A percentile compares a stretch with the other conserved stretches of the same genome.
Evolutionary conservation across 768 basidiomycete genomes (phyloP).

Genomic region (Calocybe cyanea): DNA sequence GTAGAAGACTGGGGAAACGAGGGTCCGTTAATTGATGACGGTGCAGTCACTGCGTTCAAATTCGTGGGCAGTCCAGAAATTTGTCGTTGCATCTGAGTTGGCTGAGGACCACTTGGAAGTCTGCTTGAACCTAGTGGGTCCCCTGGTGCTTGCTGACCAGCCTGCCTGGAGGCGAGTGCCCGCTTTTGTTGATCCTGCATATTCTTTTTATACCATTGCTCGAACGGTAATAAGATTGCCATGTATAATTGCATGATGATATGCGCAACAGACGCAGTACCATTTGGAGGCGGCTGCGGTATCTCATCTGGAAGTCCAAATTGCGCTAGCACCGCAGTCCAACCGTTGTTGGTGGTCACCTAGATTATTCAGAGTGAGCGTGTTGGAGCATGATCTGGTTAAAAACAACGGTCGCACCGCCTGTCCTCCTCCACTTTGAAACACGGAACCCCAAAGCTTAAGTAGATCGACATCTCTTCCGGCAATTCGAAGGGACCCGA

Average conservation of each 20-base stretch:
- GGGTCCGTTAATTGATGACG: conserved; percentile 20
- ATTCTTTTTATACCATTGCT: conserved; percentile 65
- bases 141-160: conserved; percentile 23
- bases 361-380: conserved; percentile 20
- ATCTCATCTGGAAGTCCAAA: conserved; percentile 62
- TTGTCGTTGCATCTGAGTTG: conserved; percentile 24
- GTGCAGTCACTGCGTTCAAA: conserved; percentile 1
- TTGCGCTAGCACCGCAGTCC: conserved; percentile 49
- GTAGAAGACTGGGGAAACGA: conserved; percentile 20
- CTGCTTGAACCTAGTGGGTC: conserved; percentile 9
- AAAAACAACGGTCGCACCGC: conserved; percentile 45
- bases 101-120: conserved; percentile 9
- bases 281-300: conserved; percentile 37
- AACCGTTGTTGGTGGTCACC: conserved; percentile 51
- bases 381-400: not conserved
- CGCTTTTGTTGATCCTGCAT: conserved; percentile 57
- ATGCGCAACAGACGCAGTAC: conserved; percentile 44
- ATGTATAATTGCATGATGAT: conserved; percentile 58
- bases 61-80: conserved; percentile 6
- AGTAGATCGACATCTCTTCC: conserved; percentile 78
- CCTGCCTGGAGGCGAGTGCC: conserved; percentile 40
- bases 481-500: conserved; percentile 63
- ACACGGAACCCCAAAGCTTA: conserved; percentile 63
- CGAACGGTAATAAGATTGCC: conserved; percentile 64
- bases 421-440: conserved; percentile 54